Percentiles rank a stretch among this genome's conserved stretches.
These are phyloP conservation scores for Tetracentron sinense DNA, from an alignment of 164 flowering plant genomes.

Conservation along the genomic window DNA sequence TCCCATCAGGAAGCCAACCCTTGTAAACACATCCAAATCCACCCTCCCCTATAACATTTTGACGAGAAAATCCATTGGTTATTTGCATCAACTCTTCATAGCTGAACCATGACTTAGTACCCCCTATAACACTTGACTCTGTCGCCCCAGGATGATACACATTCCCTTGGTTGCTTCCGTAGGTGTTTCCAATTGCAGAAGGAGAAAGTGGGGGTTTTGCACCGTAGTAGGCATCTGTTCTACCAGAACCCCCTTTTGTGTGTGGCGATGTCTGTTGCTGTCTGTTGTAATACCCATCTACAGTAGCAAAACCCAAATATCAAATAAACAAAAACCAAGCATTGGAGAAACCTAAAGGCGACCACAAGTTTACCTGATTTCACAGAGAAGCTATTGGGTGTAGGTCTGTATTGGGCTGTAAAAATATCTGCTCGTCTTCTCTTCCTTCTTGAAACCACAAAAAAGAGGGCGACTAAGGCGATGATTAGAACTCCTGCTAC, in stretches of 20 bases:
- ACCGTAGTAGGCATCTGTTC: slow-evolving; percentile 14
- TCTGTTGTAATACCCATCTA: slow-evolving; percentile 32
- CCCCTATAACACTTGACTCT: slow-evolving; percentile 25
- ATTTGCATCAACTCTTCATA: slow-evolving; percentile 54
- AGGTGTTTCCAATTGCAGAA: slow-evolving; percentile 15
- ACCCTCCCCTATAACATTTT: slow-evolving; percentile 54
- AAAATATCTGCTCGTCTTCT: slow-evolving; percentile 22
- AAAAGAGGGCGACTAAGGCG: slow-evolving; percentile 27
- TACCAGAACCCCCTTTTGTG: slow-evolving; percentile 17
- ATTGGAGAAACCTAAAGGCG: not conserved
- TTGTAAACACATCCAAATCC: slow-evolving; percentile 65
- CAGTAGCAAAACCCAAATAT: slow-evolving; percentile 12
- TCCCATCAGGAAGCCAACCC: slow-evolving; percentile 47
- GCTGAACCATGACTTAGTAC: slow-evolving; percentile 30
- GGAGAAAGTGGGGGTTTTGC: slow-evolving; percentile 19
- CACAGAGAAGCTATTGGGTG: slow-evolving; percentile 21
- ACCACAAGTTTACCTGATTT: slow-evolving; percentile 30
- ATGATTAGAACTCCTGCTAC: slow-evolving; percentile 34
- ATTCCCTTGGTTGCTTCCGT: slow-evolving; percentile 29
- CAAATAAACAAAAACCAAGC: not conserved
- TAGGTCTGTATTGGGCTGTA: slow-evolving; percentile 17
- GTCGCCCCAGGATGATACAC: slow-evolving; percentile 11
- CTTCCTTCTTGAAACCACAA: slow-evolving; percentile 24
- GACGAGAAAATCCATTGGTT: slow-evolving; percentile 43
- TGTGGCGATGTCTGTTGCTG: slow-evolving; percentile 12